Evolutionary conservation across 371 early-diverging fungal species (phyloP).

Genomic region (Phascolomyces articulosus): DNA sequence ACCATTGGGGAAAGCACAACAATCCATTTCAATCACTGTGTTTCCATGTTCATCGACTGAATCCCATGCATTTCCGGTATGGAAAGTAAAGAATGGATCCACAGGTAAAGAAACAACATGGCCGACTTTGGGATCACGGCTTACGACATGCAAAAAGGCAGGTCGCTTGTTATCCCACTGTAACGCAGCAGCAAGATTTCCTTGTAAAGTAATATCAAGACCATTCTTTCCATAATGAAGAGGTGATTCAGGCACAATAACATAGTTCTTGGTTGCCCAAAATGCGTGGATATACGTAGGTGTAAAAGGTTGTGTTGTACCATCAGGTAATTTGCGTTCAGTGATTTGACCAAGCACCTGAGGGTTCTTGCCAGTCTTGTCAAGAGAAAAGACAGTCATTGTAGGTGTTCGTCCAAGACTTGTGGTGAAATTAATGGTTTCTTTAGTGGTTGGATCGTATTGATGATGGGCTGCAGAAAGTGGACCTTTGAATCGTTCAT

Average conservation of each 20-base stretch:
- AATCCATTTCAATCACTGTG: slow-evolving; percentile 30
- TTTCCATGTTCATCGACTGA: slow-evolving; percentile 25
- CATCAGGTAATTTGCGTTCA: slow-evolving; percentile 48
- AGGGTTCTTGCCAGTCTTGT: neutral
- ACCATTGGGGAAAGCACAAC: slow-evolving; percentile 30
- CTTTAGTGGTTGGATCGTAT: slow-evolving; percentile 51
- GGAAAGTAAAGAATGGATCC: slow-evolving; percentile 57
- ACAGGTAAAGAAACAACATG: slow-evolving; percentile 53
- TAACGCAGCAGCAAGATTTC: slow-evolving; percentile 39
- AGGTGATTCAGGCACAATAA: slow-evolving; percentile 57
- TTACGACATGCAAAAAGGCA: slow-evolving; percentile 51
- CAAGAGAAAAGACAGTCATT: slow-evolving; percentile 12
- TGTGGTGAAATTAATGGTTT: slow-evolving; percentile 47
- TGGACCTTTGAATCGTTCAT: slow-evolving; percentile 44
- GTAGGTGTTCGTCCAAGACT: neutral
- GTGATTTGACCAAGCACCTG: slow-evolving; percentile 16
- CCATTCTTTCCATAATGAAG: slow-evolving; percentile 43
- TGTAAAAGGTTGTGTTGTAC: slow-evolving; percentile 13
- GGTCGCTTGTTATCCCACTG: slow-evolving; percentile 37
- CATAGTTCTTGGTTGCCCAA: slow-evolving; percentile 54
- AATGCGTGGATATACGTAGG: slow-evolving; percentile 42
- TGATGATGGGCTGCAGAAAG: slow-evolving; percentile 62
- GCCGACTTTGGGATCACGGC: slow-evolving; percentile 28
- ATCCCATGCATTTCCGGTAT: slow-evolving; percentile 56
- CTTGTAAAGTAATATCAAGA: slow-evolving; percentile 41